Conservation (phyloP, 169 alveolate species). For the Perkinsus chesapeaki region DNA sequence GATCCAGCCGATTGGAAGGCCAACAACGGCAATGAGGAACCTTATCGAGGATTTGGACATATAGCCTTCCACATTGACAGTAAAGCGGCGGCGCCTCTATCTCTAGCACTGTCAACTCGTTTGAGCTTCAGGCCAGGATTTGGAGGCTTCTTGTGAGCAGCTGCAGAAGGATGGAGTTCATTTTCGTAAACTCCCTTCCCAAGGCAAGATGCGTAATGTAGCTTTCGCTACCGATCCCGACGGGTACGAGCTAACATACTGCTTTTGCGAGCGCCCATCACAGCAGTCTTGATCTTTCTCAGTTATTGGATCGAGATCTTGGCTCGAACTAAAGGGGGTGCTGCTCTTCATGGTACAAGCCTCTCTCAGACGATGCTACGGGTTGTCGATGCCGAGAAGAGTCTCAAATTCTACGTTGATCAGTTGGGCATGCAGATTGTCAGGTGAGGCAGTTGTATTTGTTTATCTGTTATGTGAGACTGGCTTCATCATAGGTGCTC, state of each 20-base stretch:
- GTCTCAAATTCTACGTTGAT: constrained; percentile 35
- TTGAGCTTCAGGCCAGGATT: constrained; percentile 14
- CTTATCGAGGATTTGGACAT: constrained; percentile 62
- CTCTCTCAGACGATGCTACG: constrained; percentile 45
- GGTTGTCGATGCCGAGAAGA: constrained; percentile 35
- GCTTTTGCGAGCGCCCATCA: not conserved
- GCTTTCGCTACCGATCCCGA: constrained; percentile 51
- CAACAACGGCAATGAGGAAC: constrained; percentile 54
- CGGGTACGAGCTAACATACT: constrained; percentile 33
- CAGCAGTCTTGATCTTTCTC: not conserved
- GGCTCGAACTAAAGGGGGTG: constrained; percentile 15
- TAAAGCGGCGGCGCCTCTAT: constrained; percentile 20
- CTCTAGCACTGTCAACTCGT: not conserved
- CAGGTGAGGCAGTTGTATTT: not conserved
- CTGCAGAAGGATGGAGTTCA: constrained; percentile 31
- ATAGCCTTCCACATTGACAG: constrained; percentile 50
- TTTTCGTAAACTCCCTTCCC: constrained; percentile 41
- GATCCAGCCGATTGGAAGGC: constrained; percentile 31
- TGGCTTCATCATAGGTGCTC: not conserved
- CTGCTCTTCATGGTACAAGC: constrained; percentile 3
- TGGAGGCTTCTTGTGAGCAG: constrained; percentile 24
- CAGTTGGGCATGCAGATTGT: constrained; percentile 38
- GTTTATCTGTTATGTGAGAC: not conserved
- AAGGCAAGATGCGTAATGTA: constrained; percentile 36
- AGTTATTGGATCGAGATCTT: constrained; percentile 52